Percentiles rank a stretch among this genome's conserved stretches.
Evolutionary conservation across 2,329 filamentous ascomycete species (phyloP).

Genomic region (Colletotrichum truncatum): DNA sequence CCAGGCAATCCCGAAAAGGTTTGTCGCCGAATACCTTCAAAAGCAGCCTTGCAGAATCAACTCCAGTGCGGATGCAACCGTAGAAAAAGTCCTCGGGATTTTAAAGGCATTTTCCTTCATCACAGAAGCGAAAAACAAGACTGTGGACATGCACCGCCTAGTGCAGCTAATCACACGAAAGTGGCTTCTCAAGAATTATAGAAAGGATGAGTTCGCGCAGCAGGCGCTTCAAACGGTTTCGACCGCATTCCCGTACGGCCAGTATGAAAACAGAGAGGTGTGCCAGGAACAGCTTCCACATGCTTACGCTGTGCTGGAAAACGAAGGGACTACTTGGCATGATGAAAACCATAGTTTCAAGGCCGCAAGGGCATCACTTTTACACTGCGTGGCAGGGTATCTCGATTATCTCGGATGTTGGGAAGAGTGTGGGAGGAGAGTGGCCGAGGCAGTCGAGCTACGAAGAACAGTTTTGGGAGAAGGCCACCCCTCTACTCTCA

Average conservation of each 20-base stretch:
- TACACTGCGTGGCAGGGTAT: too few species aligned
- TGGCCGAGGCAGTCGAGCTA: too few species aligned
- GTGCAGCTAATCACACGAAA: background rate
- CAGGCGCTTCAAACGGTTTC: constrained; percentile 34
- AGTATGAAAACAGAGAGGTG: constrained; percentile 17
- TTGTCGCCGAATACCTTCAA: constrained; percentile 34
- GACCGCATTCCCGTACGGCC: constrained; percentile 29
- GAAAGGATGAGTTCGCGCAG: background rate
- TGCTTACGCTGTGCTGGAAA: constrained; percentile 30
- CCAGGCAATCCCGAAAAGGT: constrained; percentile 48
- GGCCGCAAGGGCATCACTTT: too few species aligned
- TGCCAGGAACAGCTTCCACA: constrained; percentile 37
- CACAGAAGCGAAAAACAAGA: background rate
- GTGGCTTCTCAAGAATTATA: background rate
- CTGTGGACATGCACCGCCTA: constrained; percentile 38
- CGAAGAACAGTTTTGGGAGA: too few species aligned
- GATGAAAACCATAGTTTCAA: too few species aligned
- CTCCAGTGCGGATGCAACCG: background rate
- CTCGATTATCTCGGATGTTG: too few species aligned
- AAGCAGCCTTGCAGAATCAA: background rate
- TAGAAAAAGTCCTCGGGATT: background rate
- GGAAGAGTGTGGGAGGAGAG: too few species aligned
- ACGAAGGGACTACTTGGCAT: too few species aligned
- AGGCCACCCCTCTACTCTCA: too few species aligned
- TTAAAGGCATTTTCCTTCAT: background rate